A percentile compares a stretch with the other conserved stretches of the same genome.
Evolutionary conservation across 805 yeast species (phyloP).

Genomic region (Ogataea methanolica): DNA sequence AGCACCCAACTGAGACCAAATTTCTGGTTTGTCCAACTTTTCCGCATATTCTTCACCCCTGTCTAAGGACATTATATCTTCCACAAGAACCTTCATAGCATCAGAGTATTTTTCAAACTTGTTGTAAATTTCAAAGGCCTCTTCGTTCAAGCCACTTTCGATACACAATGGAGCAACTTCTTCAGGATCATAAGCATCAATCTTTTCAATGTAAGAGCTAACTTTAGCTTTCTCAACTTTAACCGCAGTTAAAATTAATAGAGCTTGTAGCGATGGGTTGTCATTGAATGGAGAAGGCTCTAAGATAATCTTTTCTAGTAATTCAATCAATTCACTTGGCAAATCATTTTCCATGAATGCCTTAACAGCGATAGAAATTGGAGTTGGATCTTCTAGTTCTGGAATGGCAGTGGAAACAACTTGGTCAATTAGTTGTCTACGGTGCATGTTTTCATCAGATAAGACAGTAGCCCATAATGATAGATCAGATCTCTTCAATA

Average conservation of each 20-base stretch:
- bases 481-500: constrained; percentile 82
- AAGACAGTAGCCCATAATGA: constrained; percentile 80
- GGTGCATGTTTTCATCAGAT: constrained; percentile 69
- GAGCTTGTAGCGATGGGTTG: constrained; percentile 90
- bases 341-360: constrained; percentile 94
- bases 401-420: constrained; percentile 96
- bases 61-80: constrained; percentile 89
- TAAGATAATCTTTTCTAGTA: constrained; percentile 89
- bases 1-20: constrained; percentile 94
- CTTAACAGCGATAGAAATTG: constrained; percentile 87
- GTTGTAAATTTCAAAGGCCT: constrained; percentile 89
- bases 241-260: constrained; percentile 89
- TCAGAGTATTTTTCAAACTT: constrained; percentile 71
- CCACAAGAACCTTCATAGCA: constrained; percentile 88
- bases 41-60: constrained; percentile 94
- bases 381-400: constrained; percentile 88
- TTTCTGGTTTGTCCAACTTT: constrained; percentile 74
- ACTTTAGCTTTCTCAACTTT: constrained; percentile 91
- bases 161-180: constrained; percentile 92
- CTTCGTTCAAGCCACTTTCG: constrained; percentile 85
- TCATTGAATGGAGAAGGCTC: constrained; percentile 98
- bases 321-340: constrained; percentile 88
- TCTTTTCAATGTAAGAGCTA: constrained; percentile 74
- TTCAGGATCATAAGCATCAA: constrained; percentile 85
- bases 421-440: constrained; percentile 90